Base-by-base conservation (phyloP, 1,284 basidiomycete species). In the Tilletia indica region DNA sequence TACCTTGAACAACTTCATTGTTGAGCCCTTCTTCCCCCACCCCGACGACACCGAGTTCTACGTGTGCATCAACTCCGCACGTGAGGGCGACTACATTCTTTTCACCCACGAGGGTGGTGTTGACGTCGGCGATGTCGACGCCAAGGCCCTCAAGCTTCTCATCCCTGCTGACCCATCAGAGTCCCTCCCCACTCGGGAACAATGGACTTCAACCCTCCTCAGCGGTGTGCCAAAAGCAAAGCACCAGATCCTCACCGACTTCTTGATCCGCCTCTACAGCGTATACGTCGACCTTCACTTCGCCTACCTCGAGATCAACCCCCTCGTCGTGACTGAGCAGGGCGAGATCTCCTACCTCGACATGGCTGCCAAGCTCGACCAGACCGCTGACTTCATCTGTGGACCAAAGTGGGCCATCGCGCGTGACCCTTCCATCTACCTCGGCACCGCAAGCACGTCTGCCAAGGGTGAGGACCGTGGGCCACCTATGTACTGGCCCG, bases 41-140 rank as follows among this genome's bases (percentile, higher is more conserved):
- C 91, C 93, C 3, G 90, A 93, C 74, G 88, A 95, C 85, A 93
- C 93, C 78, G 96, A 99, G 86, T 98, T 94, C 88, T 99, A 98
- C 86, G 92, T 99, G 84, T 99, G 96, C 87, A 93, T 99, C 87
- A 97, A 92, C 87, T 98, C 96, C 45, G 90, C 90, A 34, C 93
- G 96, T 80, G 93, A 97, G 85, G 94, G 93, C 74, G 96, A 99
- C 85, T 90, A 91, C 76, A 97, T 99, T 85, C 92, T 98, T 84
- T 99, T 99, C 89, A 97, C 96, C 67, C 95, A 97, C 86, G 94
- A 97, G 85, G 97, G 96, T 81, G 96, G 97, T 89, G 94, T 99
- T 69, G 96, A 99, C 83, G 91, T 99, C 79, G 96, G 96, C 78
- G 96, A 99, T 87, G 97, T 99, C 82, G 94, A 99, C 83, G 92